Base-by-base conservation (phyloP, 2,329 filamentous ascomycete species). In the Beauveria asiatica region DNA sequence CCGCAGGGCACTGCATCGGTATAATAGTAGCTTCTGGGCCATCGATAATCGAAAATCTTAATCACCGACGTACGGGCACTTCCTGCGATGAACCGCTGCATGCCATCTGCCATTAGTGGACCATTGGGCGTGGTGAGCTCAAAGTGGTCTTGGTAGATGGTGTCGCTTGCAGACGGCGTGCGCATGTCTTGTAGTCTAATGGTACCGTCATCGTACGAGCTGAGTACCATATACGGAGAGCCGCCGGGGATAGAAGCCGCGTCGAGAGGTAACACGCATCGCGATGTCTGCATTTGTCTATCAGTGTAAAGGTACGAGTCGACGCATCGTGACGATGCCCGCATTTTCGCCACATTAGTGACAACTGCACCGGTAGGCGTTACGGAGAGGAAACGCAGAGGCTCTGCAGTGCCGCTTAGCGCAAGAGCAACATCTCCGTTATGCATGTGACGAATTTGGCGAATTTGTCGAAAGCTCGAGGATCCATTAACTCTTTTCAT, bases 41-140 rank as follows among this genome's bases (percentile, higher is more conserved):
- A 78, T 17, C 78, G 76, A 56, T 77, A 76, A 68, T 80, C 78
- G 53, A 80, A 80, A 6, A 78, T 65, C 62, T 78, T 77, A 63
- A 80, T 57, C 7, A 71, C 67, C 1, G 72, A 68, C 4, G 70
- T 69, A 39, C 70, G 68, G 8, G 72, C 72, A 61, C 73, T 75
- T 10, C 76, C 78, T 0, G 70, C 74, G 5, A 79, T 61, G 58
- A 80, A 80, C 21, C 75, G 70, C 30, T 78, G 73, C 6, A 70
- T 66, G 41, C 75, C 77, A 51, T 73, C 74, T 0, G 74, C 67
- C 9, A 79, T 68, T 0, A 80, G 69, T 0, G 74, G 67, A 51
- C 75, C 75, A 41, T 72, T 67, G 5, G 72, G 67, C 16, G 71
- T 70, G 56, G 66, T 67, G 0, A 76, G 68, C 55, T 79, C 72